Evolutionary conservation across 2,329 filamentous ascomycete species (phyloP).

Genomic region (Fusarium gaditjirri): DNA sequence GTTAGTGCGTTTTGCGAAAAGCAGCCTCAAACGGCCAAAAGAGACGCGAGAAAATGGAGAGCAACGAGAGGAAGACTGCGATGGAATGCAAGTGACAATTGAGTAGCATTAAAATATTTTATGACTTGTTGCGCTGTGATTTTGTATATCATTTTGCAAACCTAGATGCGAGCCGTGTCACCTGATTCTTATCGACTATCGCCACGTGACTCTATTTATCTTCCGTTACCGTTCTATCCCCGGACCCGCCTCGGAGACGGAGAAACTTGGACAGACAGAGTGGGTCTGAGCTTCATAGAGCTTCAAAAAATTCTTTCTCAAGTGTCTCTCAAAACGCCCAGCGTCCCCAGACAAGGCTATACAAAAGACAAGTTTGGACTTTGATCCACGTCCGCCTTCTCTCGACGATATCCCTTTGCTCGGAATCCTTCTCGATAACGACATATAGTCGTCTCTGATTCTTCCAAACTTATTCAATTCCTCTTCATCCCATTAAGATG

Average conservation of each 20-base stretch:
- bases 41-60: constrained; percentile 17
- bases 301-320: constrained; percentile 54
- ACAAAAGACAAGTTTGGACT: constrained; percentile 47
- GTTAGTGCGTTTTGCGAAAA: constrained; percentile 16
- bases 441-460: constrained; percentile 31
- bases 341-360: constrained; percentile 45
- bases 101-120: neutral
- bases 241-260: constrained; percentile 37
- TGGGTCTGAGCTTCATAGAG: constrained; percentile 46
- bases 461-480: constrained; percentile 41
- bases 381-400: constrained; percentile 45
- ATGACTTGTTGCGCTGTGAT: neutral
- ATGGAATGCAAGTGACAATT: neutral
- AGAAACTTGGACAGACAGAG: constrained; percentile 38
- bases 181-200: constrained; percentile 32
- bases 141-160: neutral
- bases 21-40: constrained; percentile 3
- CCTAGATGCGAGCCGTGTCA: constrained; percentile 30
- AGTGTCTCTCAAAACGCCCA: constrained; percentile 41
- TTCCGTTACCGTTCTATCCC: constrained; percentile 15
- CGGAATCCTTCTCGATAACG: constrained; percentile 30
- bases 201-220: constrained; percentile 35
- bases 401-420: constrained; percentile 33
- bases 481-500: constrained; percentile 45
- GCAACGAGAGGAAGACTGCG: neutral